Evolutionary conservation across 192 early-diverging fungal genomes (phyloP), one percentile per base, ranked within the genome.

Genomic region (Backusella liffmaniae): DNA sequence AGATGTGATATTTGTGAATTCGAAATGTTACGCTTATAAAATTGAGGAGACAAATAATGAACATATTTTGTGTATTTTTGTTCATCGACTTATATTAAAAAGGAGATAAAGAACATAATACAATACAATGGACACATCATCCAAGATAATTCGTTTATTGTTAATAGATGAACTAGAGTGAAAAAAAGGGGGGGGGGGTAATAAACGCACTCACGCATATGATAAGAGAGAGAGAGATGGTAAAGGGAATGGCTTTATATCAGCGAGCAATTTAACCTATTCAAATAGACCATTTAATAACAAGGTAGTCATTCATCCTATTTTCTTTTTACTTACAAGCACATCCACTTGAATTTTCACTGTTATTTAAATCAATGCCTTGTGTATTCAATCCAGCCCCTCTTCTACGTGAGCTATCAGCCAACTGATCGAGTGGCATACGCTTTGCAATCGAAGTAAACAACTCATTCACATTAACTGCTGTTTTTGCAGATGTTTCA

Each of bases 401-500:
- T 78, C 84, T 82, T 73, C 73, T 80, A 79, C 88, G 88, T 65
- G 88, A 81, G 68, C 85, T 87, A 65, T 84, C 83, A 53, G 82
- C 84, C 35, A 90, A 82, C 73, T 88, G 87, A 73, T 88, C 90
- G 70, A 89, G 83, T 39, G 93, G 93, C 77, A 93, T 89, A 78
- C 87, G 91, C 82, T 86, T 89, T 53, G 93, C 92, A 85, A 76
- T 90, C 67, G 83, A 80, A 62, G 83, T 88, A 75, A 92, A 92
- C 26, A 92, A 65, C 59, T 89, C 88, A 36, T 79, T 86, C 21
- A 92, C 90, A 75, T 89, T 89, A 12, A 74, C 71, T 8, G 89
- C 86, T 42, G 89, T 90, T 70, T 92, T 92, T 72, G 91, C 91
- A 6, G 88, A 90, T 1, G 91, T 90, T 70, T 92, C 91, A 70